phyloP scores from a whole-genome alignment of 164 flowering plant genomes.

The Aristolochia californica region DNA sequence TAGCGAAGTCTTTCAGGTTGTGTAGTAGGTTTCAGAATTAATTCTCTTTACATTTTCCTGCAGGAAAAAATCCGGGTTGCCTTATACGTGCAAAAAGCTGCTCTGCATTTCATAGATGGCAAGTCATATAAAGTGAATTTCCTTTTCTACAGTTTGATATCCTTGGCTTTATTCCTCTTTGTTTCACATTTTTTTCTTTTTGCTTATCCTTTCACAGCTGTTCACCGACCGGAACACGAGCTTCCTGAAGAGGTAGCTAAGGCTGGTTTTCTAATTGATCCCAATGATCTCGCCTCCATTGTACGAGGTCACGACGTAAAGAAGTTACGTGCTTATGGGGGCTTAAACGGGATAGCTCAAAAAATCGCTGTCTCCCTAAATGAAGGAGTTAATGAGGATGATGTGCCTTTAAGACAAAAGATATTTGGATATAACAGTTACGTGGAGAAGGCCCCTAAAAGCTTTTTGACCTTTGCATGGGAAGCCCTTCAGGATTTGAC shows the following conservation, averaged over 20 bases:
- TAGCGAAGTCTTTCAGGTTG: no score
- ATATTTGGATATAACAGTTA: slow-evolving; percentile 30
- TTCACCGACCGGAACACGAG: slow-evolving; percentile 11
- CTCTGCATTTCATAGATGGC: slow-evolving; percentile 40
- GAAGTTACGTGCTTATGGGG: slow-evolving; percentile 16
- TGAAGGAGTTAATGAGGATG: slow-evolving; percentile 23
- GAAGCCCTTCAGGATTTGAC: slow-evolving; percentile 47
- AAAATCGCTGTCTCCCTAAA: slow-evolving; percentile 21
- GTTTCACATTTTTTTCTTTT: background rate
- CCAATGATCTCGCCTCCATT: slow-evolving; percentile 33
- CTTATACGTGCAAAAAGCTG: slow-evolving; percentile 32
- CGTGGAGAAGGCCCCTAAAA: slow-evolving; percentile 35
- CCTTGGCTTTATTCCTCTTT: background rate
- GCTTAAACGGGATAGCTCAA: slow-evolving; percentile 27
- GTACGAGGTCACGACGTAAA: slow-evolving; percentile 24
- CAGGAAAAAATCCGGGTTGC: slow-evolving; percentile 38
- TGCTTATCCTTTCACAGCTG: slow-evolving; percentile 13
- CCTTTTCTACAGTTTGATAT: background rate
- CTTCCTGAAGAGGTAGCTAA: slow-evolving; percentile 22
- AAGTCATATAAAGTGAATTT: slow-evolving; percentile 1
- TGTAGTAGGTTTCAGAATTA: background rate
- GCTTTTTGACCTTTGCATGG: slow-evolving; percentile 40
- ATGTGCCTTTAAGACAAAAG: slow-evolving; percentile 22
- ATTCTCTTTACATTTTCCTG: slow-evolving; percentile 1
- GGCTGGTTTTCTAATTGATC: slow-evolving; percentile 29